Percentiles rank a stretch among this genome's conserved stretches.
Evolutionary conservation across 176 grass and related monocot genomes (phyloP).

Genomic region (Alloteropsis semialata): DNA sequence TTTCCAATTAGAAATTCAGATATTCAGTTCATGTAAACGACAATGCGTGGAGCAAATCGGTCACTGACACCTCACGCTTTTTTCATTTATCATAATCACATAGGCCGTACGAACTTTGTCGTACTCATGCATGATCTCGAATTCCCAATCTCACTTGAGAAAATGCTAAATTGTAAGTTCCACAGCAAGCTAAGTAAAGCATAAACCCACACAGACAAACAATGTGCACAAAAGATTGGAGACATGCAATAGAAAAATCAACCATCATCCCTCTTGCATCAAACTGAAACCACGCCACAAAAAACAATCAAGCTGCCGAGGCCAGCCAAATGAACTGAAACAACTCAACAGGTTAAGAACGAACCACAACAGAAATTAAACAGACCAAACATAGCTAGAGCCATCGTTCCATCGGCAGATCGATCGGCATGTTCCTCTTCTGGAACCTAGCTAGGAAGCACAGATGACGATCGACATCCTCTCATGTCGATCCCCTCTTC

Average conservation of each 20-base stretch:
- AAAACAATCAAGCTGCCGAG: background rate
- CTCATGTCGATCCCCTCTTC: slow-evolving; percentile 46
- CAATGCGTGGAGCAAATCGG: background rate
- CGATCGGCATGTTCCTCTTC: slow-evolving; percentile 15
- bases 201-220: background rate
- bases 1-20: background rate
- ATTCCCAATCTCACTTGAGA: background rate
- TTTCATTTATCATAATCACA: background rate
- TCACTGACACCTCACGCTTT: background rate
- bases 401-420: background rate
- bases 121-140: background rate
- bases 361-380: background rate
- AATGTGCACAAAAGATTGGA: too few species aligned
- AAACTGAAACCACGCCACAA: background rate
- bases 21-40: background rate
- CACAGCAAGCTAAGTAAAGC: too few species aligned
- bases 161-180: too few species aligned
- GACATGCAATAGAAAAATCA: background rate
- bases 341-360: background rate
- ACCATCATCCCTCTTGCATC: background rate
- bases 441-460: background rate
- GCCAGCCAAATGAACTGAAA: background rate
- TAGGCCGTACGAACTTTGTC: background rate
- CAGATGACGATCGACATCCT: slow-evolving; percentile 44
- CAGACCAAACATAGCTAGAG: background rate